A percentile compares a stretch with the other conserved stretches of the same genome.
phyloP scores from a whole-genome alignment of 768 basidiomycete genomes.

The Rubroboletus pulcherrimus region DNA sequence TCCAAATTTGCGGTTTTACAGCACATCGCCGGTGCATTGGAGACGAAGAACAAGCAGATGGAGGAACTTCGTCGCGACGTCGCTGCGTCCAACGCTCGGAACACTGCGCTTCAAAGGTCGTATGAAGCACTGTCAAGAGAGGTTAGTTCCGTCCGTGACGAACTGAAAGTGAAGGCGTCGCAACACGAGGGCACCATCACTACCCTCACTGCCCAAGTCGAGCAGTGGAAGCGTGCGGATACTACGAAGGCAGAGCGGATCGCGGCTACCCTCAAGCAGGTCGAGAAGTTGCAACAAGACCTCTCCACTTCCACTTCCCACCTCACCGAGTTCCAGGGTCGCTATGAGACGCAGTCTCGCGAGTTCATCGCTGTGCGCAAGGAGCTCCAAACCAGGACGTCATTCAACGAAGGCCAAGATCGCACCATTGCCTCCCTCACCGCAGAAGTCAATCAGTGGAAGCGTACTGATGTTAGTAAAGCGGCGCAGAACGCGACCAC shows the following conservation, averaged over 20 bases:
- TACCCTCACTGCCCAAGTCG: neutral
- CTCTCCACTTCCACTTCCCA: neutral
- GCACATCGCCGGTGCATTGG: neutral
- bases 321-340: neutral
- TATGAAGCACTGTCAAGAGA: neutral
- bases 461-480: neutral
- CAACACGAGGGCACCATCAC: neutral
- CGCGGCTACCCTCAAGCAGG: neutral
- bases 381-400: neutral
- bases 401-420: neutral
- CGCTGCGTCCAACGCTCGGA: neutral
- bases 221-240: neutral
- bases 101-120: conserved; percentile 1
- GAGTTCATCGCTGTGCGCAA: neutral
- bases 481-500: neutral
- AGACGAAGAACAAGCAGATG: neutral
- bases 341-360: conserved; percentile 3
- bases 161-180: conserved; percentile 1
- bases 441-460: neutral
- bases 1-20: neutral
- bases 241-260: neutral
- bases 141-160: neutral
- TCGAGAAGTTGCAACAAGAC: neutral
- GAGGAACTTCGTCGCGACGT: conserved; percentile 1
- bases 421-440: neutral